These are phyloP conservation scores for Austroboletus novae-zelandiae DNA, from an alignment of 1,284 basidiomycete species.

Conservation along the genomic window DNA sequence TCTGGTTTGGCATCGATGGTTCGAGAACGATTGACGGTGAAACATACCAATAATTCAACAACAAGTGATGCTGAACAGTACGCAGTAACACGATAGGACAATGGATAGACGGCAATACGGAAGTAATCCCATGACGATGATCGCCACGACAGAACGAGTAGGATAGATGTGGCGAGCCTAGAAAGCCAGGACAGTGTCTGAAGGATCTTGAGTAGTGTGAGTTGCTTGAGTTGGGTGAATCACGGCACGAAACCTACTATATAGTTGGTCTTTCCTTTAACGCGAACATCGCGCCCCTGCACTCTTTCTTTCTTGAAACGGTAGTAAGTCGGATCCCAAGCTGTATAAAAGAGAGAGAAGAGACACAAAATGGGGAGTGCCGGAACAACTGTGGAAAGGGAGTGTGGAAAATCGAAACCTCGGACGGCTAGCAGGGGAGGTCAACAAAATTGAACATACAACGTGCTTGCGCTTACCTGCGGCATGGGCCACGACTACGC, in stretches of 20 bases:
- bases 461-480: constrained; percentile 40
- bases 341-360: constrained; percentile 64
- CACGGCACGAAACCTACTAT: constrained; percentile 45
- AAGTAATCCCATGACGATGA: constrained; percentile 41
- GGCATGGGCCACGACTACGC: constrained; percentile 43
- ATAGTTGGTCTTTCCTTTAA: constrained; percentile 60
- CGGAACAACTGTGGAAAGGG: constrained; percentile 15
- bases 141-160: constrained; percentile 45
- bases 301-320: constrained; percentile 53
- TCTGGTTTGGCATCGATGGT: constrained; percentile 7
- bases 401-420: constrained; percentile 22
- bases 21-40: constrained; percentile 1
- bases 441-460: constrained; percentile 7
- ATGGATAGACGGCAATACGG: constrained; percentile 34
- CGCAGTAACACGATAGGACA: constrained; percentile 35
- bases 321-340: constrained; percentile 76
- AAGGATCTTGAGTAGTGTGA: constrained; percentile 42
- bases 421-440: constrained; percentile 19
- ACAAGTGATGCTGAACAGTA: constrained; percentile 46
- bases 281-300: constrained; percentile 65
- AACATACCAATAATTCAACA: constrained; percentile 55
- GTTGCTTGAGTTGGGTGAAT: not conserved
- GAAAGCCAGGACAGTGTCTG: constrained; percentile 58
- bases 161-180: constrained; percentile 49
- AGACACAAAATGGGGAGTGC: constrained; percentile 48